Percentiles rank a stretch among this genome's conserved stretches.
Conservation (phyloP, 805 yeast genomes). For the Schizosaccharomyces japonicus region DNA sequence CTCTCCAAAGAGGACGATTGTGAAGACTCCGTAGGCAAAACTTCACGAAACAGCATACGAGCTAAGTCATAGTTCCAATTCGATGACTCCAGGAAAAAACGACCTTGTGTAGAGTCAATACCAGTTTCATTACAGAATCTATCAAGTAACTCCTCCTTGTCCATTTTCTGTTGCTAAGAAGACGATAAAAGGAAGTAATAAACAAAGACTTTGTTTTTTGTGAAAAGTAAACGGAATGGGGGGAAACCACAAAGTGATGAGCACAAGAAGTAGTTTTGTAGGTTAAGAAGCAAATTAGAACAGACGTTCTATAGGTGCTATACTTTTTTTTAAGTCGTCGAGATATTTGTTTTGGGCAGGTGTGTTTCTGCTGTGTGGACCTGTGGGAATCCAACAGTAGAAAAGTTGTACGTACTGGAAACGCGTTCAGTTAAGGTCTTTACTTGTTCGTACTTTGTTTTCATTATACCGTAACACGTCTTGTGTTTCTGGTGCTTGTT, state of each 20-base stretch:
- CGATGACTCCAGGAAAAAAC: not conserved
- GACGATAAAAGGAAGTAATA: not conserved
- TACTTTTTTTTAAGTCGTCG: constrained; percentile 72
- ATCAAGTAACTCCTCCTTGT: not conserved
- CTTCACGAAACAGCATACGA: not conserved
- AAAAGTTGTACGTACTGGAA: too few relatives aligned
- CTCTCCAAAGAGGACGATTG: not conserved
- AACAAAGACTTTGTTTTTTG: not conserved
- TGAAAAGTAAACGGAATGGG: too few relatives aligned
- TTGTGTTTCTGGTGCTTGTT: too few relatives aligned
- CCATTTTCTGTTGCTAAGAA: not conserved
- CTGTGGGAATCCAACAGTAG: too few relatives aligned
- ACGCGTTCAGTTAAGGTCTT: not conserved
- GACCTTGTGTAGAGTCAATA: not conserved
- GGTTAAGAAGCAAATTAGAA: constrained; percentile 54
- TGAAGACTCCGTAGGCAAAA: not conserved
- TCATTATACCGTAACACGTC: too few relatives aligned
- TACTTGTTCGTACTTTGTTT: not conserved
- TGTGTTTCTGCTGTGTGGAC: too few relatives aligned
- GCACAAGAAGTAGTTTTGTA: constrained; percentile 38
- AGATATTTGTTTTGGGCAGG: too few relatives aligned
- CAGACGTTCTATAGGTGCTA: constrained; percentile 69
- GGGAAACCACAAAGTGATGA: too few relatives aligned
- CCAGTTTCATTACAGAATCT: not conserved
- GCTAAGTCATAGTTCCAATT: constrained; percentile 4